Conservation (phyloP, 148 eudicot species). For the Spergularia bocconei region DNA sequence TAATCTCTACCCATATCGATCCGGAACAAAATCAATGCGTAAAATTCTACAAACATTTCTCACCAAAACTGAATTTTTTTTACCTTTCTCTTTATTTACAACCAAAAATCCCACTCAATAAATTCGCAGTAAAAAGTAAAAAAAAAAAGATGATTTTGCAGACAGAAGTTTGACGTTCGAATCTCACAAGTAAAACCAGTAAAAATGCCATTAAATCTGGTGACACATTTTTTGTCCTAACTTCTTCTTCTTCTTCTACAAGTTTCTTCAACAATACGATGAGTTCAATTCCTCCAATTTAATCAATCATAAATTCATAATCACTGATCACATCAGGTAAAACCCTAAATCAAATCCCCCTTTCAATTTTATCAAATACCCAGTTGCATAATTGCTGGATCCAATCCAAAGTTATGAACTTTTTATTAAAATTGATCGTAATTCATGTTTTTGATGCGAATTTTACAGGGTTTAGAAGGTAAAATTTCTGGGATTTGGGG, state of each 20-base stretch:
- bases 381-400: background rate
- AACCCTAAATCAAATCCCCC: background rate
- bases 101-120: too few relatives aligned
- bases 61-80: too few relatives aligned
- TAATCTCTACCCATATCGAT: too few relatives aligned
- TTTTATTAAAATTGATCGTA: background rate
- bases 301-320: background rate
- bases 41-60: too few relatives aligned
- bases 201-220: background rate
- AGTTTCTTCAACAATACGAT: background rate
- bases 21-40: too few relatives aligned
- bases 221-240: too few relatives aligned
- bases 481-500: background rate
- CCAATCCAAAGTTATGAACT: background rate
- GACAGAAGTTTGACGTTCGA: background rate
- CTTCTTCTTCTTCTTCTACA: too few relatives aligned
- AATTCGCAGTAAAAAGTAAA: too few relatives aligned
- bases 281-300: background rate
- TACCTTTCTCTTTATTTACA: too few relatives aligned
- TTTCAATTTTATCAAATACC: background rate
- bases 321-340: constrained; percentile 8
- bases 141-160: too few relatives aligned
- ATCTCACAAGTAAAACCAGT: too few relatives aligned
- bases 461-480: background rate
- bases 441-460: background rate